A percentile compares a stretch with the other conserved stretches of the same genome.
phyloP scores from a whole-genome alignment of 805 yeast species.

The Saturnispora diversa region DNA sequence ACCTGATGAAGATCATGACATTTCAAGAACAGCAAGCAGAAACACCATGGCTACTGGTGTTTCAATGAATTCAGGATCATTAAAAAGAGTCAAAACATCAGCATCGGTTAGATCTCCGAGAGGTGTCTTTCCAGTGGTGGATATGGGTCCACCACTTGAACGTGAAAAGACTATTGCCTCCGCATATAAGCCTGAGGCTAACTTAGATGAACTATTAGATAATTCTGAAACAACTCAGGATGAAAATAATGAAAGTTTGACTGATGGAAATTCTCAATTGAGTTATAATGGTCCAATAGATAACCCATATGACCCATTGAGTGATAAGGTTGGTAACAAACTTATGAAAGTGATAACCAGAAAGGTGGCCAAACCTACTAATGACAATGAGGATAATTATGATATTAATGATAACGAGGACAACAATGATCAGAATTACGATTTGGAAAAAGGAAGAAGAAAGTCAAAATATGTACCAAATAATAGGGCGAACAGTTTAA shows the following conservation, averaged over 20 bases:
- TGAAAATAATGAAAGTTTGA: constrained; percentile 23
- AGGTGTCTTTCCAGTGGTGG: constrained; percentile 73
- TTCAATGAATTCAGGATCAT: background rate
- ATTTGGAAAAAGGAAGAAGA: constrained; percentile 4
- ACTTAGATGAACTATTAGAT: constrained; percentile 9
- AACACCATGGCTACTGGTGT: background rate
- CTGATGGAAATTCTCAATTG: constrained; percentile 16
- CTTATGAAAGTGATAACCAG: constrained; percentile 23
- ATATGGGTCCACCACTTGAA: constrained; percentile 60
- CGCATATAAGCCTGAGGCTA: constrained; percentile 18
- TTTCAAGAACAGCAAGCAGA: constrained; percentile 9
- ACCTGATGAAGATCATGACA: constrained; percentile 15
- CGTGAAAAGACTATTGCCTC: constrained; percentile 54
- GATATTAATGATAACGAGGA: constrained; percentile 8
- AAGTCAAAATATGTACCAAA: constrained; percentile 17
- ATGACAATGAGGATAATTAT: constrained; percentile 9
- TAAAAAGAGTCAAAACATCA: constrained; percentile 5
- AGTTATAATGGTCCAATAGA: constrained; percentile 19
- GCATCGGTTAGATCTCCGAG: constrained; percentile 46
- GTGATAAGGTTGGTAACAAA: constrained; percentile 21
- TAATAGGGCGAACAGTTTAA: constrained; percentile 19
- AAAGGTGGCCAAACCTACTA: constrained; percentile 13
- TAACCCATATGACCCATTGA: constrained; percentile 24
- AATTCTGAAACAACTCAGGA: constrained; percentile 10
- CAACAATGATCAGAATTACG: background rate